phyloP scores from a whole-genome alignment of 2,329 filamentous ascomycete genomes.

The Paramyrothecium roridum region DNA sequence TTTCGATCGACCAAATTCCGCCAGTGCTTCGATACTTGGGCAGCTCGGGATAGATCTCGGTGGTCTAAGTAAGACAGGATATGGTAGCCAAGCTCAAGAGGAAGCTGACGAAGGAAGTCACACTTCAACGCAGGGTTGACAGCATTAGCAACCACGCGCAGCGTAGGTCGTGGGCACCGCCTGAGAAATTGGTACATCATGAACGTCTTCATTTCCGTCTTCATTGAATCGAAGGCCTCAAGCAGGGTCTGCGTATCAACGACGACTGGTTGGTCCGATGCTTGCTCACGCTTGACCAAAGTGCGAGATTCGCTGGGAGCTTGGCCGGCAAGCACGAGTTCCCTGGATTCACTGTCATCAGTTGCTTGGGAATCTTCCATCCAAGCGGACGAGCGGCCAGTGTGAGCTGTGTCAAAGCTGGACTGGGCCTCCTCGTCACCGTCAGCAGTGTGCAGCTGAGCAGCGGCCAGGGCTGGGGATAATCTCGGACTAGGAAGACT shows the following conservation, averaged over 20 bases:
- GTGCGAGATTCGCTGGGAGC: constrained; percentile 18
- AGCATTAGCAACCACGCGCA: constrained; percentile 84
- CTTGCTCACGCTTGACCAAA: constrained; percentile 19
- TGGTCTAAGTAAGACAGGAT: constrained; percentile 84
- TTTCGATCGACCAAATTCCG: constrained; percentile 86
- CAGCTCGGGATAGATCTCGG: constrained; percentile 81
- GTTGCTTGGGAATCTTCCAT: constrained; percentile 39
- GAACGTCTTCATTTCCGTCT: constrained; percentile 87
- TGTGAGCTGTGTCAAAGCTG: constrained; percentile 26
- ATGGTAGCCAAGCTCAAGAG: constrained; percentile 82
- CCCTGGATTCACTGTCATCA: constrained; percentile 22
- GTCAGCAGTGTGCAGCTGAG: constrained; percentile 47
- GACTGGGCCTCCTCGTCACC: constrained; percentile 33
- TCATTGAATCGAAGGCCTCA: constrained; percentile 87
- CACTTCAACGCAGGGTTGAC: constrained; percentile 94
- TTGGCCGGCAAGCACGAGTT: constrained; percentile 17
- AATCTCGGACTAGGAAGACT: constrained; percentile 92
- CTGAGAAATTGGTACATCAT: constrained; percentile 95
- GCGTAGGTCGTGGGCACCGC: constrained; percentile 80
- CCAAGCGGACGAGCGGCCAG: constrained; percentile 26
- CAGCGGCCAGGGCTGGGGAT: constrained; percentile 83
- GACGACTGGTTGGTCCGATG: constrained; percentile 33
- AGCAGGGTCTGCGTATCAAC: constrained; percentile 84
- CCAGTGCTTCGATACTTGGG: constrained; percentile 94
- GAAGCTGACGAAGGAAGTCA: constrained; percentile 83